Conservation (phyloP, 164 flowering plant genomes). For the Kingdonia uniflora region DNA sequence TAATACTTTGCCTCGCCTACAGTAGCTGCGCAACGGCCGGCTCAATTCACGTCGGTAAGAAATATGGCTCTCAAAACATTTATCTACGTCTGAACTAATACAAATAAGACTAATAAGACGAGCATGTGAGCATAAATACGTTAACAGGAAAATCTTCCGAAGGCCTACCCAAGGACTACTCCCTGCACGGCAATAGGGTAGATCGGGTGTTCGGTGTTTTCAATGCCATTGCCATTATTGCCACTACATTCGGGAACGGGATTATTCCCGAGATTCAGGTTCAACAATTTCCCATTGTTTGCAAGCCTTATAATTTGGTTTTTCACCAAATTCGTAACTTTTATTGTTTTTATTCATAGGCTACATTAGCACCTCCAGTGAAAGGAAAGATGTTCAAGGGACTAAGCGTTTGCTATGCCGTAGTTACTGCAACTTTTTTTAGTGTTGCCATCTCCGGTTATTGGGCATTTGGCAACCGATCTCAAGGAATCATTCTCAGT, state of each 20-base stretch:
- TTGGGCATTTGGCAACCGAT: constrained; percentile 87
- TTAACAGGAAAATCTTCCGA: constrained; percentile 57
- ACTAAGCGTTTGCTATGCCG: constrained; percentile 56
- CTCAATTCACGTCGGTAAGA: constrained; percentile 61
- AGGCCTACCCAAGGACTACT: constrained; percentile 61
- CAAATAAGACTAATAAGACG: too few species aligned
- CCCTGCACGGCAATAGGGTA: constrained; percentile 22
- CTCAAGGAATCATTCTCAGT: constrained; percentile 36
- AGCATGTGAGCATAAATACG: too few species aligned
- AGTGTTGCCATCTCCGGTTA: constrained; percentile 81
- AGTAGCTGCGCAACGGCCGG: constrained; percentile 73
- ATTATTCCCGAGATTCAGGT: constrained; percentile 98
- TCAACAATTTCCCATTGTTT: background rate
- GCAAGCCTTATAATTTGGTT: background rate
- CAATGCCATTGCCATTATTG: constrained; percentile 74
- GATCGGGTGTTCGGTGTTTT: constrained; percentile 54
- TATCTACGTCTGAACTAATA: too few species aligned
- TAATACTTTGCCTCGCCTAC: constrained; percentile 59
- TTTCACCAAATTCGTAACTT: too few species aligned
- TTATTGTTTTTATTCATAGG: constrained; percentile 25
- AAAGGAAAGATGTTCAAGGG: constrained; percentile 97
- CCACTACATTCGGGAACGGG: constrained; percentile 91
- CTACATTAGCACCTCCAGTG: constrained; percentile 82
- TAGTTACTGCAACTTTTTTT: constrained; percentile 54
- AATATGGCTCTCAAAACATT: background rate